These are phyloP conservation scores for Rhododendron henanense DNA, from an alignment of 148 eudicot genomes.

Conservation along the genomic window DNA sequence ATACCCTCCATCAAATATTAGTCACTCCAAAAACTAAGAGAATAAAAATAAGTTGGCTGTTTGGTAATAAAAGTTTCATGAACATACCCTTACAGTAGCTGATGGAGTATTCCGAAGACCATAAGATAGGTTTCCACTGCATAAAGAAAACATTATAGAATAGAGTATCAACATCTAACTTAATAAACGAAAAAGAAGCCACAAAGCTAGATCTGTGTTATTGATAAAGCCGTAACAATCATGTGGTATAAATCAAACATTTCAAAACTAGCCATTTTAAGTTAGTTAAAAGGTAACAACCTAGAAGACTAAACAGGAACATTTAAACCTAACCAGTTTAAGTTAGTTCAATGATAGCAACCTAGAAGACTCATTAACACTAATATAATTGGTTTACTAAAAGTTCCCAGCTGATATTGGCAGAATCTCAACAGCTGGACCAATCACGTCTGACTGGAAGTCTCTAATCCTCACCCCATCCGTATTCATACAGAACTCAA, in stretches of 20 bases:
- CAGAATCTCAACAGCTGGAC: not conserved
- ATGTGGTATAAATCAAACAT: not conserved
- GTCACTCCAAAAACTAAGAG: not conserved
- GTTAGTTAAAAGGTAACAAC: not conserved
- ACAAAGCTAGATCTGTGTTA: not conserved
- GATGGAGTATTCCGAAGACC: conserved; percentile 87
- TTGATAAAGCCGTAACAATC: not conserved
- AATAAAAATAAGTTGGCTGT: not conserved
- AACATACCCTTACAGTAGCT: conserved; percentile 68
- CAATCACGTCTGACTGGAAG: not conserved
- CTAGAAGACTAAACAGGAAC: not conserved
- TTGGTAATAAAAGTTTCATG: conserved; percentile 3
- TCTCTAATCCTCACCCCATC: not conserved
- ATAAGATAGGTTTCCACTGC: conserved; percentile 75
- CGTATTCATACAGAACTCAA: not conserved
- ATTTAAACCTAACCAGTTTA: not conserved
- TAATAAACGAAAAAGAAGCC: not conserved
- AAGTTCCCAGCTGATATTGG: not conserved
- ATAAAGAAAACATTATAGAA: conserved; percentile 13
- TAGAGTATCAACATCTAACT: not conserved
- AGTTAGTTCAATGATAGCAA: not conserved
- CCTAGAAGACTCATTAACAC: not conserved
- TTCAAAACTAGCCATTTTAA: not conserved
- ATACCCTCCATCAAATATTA: not conserved
- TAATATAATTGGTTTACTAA: not conserved